These are phyloP conservation scores for Hypericum androsaemum DNA, from an alignment of 345 rosid species.

Conservation along the genomic window DNA sequence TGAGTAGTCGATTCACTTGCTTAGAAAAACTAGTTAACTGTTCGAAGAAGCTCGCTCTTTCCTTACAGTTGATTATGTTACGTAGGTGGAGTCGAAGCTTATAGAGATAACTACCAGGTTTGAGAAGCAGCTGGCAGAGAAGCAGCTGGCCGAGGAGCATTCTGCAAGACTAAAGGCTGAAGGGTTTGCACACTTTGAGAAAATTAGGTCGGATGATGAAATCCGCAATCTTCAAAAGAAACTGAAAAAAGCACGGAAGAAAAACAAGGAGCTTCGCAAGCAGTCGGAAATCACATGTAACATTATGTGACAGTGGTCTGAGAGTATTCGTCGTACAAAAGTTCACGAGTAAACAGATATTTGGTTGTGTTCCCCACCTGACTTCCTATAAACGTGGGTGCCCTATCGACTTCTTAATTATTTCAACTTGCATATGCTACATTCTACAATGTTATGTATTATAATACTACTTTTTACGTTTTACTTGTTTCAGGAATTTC, in stretches of 20 bases:
- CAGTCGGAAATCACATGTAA: conserved; percentile 37
- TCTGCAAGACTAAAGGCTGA: conserved; percentile 68
- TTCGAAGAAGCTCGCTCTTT: not conserved
- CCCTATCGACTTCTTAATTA: too few relatives aligned
- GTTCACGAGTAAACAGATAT: too few relatives aligned
- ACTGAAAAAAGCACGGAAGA: conserved; percentile 55
- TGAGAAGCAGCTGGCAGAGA: conserved; percentile 64
- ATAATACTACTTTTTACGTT: too few relatives aligned
- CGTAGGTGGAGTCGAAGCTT: conserved; percentile 72
- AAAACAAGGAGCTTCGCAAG: conserved; percentile 53
- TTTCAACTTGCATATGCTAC: too few relatives aligned
- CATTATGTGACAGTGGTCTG: conserved; percentile 33
- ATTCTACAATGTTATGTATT: too few relatives aligned
- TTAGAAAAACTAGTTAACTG: not conserved
- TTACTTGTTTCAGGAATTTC: too few relatives aligned
- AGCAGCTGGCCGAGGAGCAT: conserved; percentile 54
- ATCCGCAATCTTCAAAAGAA: conserved; percentile 62
- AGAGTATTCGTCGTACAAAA: too few relatives aligned
- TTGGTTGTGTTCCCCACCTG: too few relatives aligned
- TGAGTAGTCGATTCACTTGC: too few relatives aligned
- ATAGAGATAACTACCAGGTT: conserved; percentile 52
- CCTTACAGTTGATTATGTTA: not conserved
- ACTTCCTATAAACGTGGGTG: too few relatives aligned
- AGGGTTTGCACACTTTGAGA: conserved; percentile 41
- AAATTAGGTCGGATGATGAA: conserved; percentile 58